phyloP scores from a whole-genome alignment of 257 asterid genomes.

The Misopates orontium region DNA sequence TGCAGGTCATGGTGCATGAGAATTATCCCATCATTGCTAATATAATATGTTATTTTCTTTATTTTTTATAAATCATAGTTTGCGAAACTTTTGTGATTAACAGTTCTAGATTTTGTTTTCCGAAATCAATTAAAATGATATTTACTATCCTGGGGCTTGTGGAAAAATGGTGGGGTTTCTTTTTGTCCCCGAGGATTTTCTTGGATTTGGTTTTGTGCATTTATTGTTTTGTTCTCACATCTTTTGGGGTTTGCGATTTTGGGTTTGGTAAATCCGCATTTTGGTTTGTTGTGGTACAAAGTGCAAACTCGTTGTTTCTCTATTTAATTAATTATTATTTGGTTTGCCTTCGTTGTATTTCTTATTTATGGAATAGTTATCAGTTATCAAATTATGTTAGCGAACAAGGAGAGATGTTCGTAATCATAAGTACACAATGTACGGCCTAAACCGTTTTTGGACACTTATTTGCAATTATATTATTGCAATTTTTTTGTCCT shows the following conservation, averaged over 20 bases:
- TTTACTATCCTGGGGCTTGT: slow-evolving; percentile 14
- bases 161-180: slow-evolving; percentile 15
- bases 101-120: too few species aligned
- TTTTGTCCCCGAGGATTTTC: neutral
- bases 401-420: neutral
- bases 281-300: slow-evolving; percentile 26
- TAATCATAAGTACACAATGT: too few species aligned
- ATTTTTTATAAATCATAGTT: too few species aligned
- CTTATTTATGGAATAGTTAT: neutral
- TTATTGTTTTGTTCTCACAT: slow-evolving; percentile 24
- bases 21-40: neutral
- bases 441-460: too few species aligned
- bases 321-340: neutral
- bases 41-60: too few species aligned
- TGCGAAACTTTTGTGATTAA: too few species aligned
- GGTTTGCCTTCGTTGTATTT: neutral
- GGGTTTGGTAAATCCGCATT: slow-evolving; percentile 27
- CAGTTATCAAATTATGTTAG: neutral
- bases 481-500: neutral
- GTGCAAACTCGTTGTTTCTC: neutral
- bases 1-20: slow-evolving; percentile 3
- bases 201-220: slow-evolving; percentile 24
- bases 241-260: neutral
- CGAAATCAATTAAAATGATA: neutral
- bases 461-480: too few species aligned